Evolutionary conservation across 139 green algal genomes (phyloP), one percentile per base, ranked within the genome.

Genomic region (Coccomyxa sp.): DNA sequence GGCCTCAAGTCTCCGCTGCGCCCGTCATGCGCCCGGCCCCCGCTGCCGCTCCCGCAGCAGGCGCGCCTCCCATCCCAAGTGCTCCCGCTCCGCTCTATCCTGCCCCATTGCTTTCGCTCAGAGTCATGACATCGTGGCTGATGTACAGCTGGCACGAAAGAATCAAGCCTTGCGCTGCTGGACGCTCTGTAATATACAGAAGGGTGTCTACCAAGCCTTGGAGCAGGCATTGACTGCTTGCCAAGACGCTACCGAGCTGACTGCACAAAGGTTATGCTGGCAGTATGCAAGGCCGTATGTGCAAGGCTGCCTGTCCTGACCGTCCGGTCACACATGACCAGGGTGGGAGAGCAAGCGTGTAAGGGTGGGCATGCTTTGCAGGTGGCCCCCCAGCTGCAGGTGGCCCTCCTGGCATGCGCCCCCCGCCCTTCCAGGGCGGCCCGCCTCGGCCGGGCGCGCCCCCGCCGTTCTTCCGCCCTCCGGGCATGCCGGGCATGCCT

Each of bases 1-100:
- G 92, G 6, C 92, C 93, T 4, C 89, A 71, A 75, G 68, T 91
- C 34, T 39, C 64, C 10, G 91, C 76, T 8, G 58, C 88, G 8
- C 90, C 91, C 3, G 75, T 91, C 77, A 92, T 93, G 82, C 82
- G 86, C 34, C 86, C 90, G 29, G 85, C 88, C 24, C 33, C 54
- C 9, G 34, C 38, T 22, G 71, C 34, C 12, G 29, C 35, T 16
- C 36, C 73, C 6, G 36, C 78, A 16, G 50, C 9, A 39, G n/a
- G 74, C 5, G 50, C 27, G 50, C 22, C 50, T 64, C 50, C 5
- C n/a, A n/a, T n/a, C 27, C 5, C 3, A 4, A 31, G 22, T 7
- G 3, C 50, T 64, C 27, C 50, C 27, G 4, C 50, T 12, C 18
- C 50, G 50, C 50, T 64, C 50, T 64, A 6, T 6, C 22, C 50